phyloP scores from a whole-genome alignment of 1,139 yeast genomes.

The Neolecta irregularis region DNA sequence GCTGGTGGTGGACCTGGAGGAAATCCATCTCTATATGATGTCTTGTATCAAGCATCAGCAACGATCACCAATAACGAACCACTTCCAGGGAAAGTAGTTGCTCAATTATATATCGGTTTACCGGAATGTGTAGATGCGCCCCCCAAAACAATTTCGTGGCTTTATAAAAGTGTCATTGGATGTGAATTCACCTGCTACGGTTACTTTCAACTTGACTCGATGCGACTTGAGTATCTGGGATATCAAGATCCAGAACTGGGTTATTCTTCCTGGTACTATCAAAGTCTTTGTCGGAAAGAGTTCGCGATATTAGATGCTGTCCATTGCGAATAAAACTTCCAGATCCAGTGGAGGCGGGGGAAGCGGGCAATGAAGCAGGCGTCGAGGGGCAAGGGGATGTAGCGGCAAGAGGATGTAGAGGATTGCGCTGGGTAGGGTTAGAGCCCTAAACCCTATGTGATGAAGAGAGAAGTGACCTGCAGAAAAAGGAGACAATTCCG shows the following conservation, averaged over 20 bases:
- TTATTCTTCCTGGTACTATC: conserved; percentile 47
- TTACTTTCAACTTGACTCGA: conserved; percentile 35
- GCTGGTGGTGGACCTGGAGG: conserved; percentile 50
- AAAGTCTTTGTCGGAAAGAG: no score
- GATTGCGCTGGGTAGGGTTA: no score
- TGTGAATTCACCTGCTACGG: conserved; percentile 30
- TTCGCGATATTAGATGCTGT: no score
- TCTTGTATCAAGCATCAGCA: conserved; percentile 35
- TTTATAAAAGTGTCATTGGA: conserved; percentile 40
- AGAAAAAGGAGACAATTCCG: no score
- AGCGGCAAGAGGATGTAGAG: no score
- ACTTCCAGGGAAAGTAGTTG: conserved; percentile 37
- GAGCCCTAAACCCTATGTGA: no score
- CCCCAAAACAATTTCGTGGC: conserved; percentile 39
- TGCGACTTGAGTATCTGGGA: conserved; percentile 51
- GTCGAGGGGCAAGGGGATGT: no score
- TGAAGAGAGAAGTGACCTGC: no score
- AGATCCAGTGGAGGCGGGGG: no score
- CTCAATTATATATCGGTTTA: conserved; percentile 43
- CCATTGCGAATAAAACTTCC: no score
- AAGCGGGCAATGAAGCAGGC: no score
- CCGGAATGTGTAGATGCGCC: conserved; percentile 22
- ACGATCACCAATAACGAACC: conserved; percentile 38
- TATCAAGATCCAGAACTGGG: conserved; percentile 42
- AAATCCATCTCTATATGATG: conserved; percentile 32